A percentile compares a stretch with the other conserved stretches of the same genome.
phyloP scores from a whole-genome alignment of 352 stramenopile species.

The Elongisporangium prolatum region DNA sequence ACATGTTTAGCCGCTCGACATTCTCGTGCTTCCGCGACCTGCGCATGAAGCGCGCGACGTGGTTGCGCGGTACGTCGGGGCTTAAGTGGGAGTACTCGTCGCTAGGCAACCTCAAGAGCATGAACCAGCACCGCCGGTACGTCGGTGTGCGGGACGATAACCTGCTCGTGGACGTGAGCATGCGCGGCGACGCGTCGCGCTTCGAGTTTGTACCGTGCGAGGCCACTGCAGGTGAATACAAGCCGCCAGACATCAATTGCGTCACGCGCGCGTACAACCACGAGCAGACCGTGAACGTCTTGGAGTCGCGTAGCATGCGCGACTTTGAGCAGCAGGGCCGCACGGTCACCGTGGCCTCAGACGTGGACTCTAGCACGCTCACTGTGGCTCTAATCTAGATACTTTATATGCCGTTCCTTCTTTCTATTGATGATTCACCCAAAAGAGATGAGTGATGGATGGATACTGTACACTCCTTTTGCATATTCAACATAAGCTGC shows the following conservation, averaged over 20 bases:
- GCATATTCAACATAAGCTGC: too few relatives aligned
- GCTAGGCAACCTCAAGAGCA: constrained; percentile 77
- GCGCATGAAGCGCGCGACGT: constrained; percentile 66
- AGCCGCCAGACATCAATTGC: constrained; percentile 66
- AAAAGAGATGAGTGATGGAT: too few relatives aligned
- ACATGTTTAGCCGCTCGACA: constrained; percentile 85
- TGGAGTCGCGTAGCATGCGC: constrained; percentile 74
- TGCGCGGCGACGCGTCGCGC: constrained; percentile 72
- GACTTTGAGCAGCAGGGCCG: constrained; percentile 62
- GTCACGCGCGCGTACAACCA: constrained; percentile 77
- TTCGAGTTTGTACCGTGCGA: constrained; percentile 78
- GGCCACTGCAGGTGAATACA: constrained; percentile 23
- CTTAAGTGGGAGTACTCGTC: constrained; percentile 83
- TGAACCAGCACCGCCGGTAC: constrained; percentile 87
- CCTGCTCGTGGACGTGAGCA: constrained; percentile 79
- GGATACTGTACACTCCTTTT: too few relatives aligned
- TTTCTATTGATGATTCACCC: too few relatives aligned
- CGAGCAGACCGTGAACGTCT: constrained; percentile 50
- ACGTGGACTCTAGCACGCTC: constrained; percentile 13
- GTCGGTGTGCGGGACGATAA: constrained; percentile 69
- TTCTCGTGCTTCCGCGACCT: constrained; percentile 83
- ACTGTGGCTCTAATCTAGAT: neutral
- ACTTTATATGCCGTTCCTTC: too few relatives aligned
- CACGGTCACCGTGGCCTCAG: constrained; percentile 1
- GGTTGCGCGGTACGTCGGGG: constrained; percentile 53